Percentiles rank a stretch among this genome's conserved stretches.
phyloP scores from a whole-genome alignment of 495 filamentous ascomycete species.

The Lasiosphaeria ovina region DNA sequence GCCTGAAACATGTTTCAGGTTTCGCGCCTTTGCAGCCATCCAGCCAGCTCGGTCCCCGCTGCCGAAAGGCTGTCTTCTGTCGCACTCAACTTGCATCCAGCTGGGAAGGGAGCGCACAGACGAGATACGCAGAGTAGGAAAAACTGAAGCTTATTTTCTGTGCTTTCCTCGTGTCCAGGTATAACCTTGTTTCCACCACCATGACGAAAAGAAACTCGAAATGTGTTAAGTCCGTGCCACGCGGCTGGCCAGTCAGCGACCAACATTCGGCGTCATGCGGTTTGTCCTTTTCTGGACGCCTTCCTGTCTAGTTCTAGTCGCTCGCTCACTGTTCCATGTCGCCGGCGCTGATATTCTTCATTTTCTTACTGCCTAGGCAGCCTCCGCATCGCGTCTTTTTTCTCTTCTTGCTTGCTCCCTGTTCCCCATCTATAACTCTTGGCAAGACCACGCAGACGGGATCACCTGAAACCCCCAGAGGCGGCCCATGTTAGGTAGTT shows the following conservation, averaged over 20 bases:
- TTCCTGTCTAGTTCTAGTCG: background rate
- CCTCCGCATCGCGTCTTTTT: background rate
- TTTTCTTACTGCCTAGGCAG: background rate
- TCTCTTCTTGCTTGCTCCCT: background rate
- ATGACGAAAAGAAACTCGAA: background rate
- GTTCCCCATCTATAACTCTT: background rate
- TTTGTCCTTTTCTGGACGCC: background rate
- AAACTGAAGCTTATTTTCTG: too few relatives aligned
- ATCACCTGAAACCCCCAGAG: background rate
- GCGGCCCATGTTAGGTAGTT: background rate
- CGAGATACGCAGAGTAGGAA: background rate
- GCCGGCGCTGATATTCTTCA: background rate
- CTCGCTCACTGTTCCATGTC: too few relatives aligned
- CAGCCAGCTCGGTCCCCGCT: background rate
- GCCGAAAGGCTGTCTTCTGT: background rate
- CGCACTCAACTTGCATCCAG: background rate
- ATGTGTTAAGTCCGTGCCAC: background rate
- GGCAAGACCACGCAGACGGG: background rate
- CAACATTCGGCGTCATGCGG: background rate
- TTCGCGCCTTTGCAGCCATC: background rate
- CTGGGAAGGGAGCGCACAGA: background rate
- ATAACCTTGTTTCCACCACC: too few relatives aligned
- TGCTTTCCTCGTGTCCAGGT: too few relatives aligned
- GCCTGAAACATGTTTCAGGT: slow-evolving; percentile 8
- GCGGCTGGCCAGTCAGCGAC: background rate